Percentiles rank a stretch among this genome's conserved stretches.
Evolutionary conservation across 495 filamentous ascomycete species (phyloP).

Genomic region (Trichocladium uniseriatum): DNA sequence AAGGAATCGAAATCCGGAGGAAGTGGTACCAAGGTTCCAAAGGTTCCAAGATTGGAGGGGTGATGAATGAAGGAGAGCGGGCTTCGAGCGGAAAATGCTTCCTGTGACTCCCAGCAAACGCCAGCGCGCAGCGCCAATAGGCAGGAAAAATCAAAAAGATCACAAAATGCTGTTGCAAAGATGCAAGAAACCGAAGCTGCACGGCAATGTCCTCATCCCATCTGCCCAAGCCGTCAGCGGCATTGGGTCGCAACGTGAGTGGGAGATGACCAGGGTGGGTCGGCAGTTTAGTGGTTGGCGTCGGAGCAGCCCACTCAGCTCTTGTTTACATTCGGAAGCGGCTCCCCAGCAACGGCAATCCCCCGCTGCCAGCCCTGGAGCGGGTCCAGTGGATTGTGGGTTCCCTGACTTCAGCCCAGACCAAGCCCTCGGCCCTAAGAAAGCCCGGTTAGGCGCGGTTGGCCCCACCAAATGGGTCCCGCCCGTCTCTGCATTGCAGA

Average conservation of each 20-base stretch:
- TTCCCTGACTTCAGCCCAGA: background rate
- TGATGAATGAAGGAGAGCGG: background rate
- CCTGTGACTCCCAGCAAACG: constrained; percentile 7
- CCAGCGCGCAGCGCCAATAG: constrained; percentile 14
- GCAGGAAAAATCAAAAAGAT: constrained; percentile 4
- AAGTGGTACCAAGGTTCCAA: background rate
- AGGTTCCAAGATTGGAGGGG: background rate
- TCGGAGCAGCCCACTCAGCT: background rate
- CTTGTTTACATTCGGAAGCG: constrained; percentile 14
- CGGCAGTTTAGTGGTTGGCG: constrained; percentile 16
- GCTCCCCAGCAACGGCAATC: constrained; percentile 9
- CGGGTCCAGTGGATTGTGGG: too few relatives aligned
- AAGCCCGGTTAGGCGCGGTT: background rate
- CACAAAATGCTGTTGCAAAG: constrained; percentile 6
- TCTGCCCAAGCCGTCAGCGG: constrained; percentile 1
- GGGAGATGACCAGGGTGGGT: constrained; percentile 8
- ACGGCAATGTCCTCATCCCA: constrained; percentile 9
- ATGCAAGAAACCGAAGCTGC: background rate
- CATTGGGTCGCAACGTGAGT: constrained; percentile 12
- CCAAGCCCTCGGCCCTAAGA: constrained; percentile 1
- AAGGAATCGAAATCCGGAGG: background rate
- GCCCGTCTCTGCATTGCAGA: background rate
- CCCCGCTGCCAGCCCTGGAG: background rate
- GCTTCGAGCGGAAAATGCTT: background rate
- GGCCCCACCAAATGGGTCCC: too few relatives aligned